These are phyloP conservation scores for Plasmodium berghei DNA, from an alignment of 169 alveolate species.

Conservation along the genomic window DNA sequence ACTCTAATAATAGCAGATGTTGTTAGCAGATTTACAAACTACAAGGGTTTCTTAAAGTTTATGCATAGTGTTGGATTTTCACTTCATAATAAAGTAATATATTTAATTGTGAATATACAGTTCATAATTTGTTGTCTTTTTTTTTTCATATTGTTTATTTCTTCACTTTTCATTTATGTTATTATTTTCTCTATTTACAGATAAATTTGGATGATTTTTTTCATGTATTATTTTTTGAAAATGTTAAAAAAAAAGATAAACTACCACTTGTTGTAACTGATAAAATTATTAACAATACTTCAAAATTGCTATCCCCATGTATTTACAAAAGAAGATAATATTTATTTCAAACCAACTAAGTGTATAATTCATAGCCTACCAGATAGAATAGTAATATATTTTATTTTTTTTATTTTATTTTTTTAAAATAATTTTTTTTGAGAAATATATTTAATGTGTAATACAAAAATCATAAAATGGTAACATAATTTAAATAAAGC, in stretches of 20 bases:
- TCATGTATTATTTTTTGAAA: slow-evolving; percentile 47
- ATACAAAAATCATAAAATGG: too few relatives aligned
- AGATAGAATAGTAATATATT: too few relatives aligned
- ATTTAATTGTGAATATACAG: background rate
- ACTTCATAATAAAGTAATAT: slow-evolving; percentile 25
- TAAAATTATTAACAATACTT: slow-evolving; percentile 28
- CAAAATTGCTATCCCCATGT: slow-evolving; percentile 51
- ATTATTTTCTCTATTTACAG: slow-evolving; percentile 12
- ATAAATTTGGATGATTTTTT: slow-evolving; percentile 56
- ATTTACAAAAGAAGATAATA: slow-evolving; percentile 56
- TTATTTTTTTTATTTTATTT: too few relatives aligned
- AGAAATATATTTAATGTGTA: too few relatives aligned
- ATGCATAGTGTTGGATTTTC: slow-evolving; percentile 53
- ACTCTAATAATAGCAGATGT: slow-evolving; percentile 64
- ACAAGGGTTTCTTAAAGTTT: slow-evolving; percentile 50
- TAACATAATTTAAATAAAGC: too few relatives aligned
- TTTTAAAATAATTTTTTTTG: too few relatives aligned
- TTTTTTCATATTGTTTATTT: slow-evolving; percentile 1
- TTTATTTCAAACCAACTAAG: background rate
- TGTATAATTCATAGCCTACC: too few relatives aligned
- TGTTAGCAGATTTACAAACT: slow-evolving; percentile 60
- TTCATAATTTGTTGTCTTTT: background rate
- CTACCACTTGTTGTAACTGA: slow-evolving; percentile 3
- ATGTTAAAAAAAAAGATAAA: slow-evolving; percentile 27
- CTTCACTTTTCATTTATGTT: slow-evolving; percentile 4